Evolutionary conservation across 805 yeast species (phyloP).

Genomic region (Ogataea philodendri): DNA sequence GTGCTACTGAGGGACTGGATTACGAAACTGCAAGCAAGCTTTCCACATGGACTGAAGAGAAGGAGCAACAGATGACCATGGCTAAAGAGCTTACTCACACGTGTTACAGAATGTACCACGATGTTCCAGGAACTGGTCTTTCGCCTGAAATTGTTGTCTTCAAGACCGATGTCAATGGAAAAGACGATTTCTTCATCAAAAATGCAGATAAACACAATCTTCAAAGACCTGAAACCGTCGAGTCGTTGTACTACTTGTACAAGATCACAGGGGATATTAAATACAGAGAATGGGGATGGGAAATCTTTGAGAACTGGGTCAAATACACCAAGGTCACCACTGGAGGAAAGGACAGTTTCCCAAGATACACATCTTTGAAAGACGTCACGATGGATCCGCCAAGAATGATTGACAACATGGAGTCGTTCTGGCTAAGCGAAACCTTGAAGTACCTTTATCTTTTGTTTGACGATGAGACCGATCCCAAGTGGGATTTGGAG

Average conservation of each 20-base stretch:
- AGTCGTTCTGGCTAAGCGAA: slow-evolving; percentile 92
- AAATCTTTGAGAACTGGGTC: slow-evolving; percentile 70
- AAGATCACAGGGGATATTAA: slow-evolving; percentile 76
- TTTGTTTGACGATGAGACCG: slow-evolving; percentile 65
- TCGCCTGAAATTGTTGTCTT: slow-evolving; percentile 89
- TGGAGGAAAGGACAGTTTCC: slow-evolving; percentile 45
- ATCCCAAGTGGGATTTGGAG: slow-evolving; percentile 60
- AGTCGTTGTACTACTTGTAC: slow-evolving; percentile 76
- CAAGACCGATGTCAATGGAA: slow-evolving; percentile 49
- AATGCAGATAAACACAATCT: slow-evolving; percentile 76
- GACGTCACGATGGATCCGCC: slow-evolving; percentile 64
- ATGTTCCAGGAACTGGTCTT: slow-evolving; percentile 67
- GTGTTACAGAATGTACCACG: slow-evolving; percentile 82
- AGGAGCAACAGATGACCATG: slow-evolving; percentile 61
- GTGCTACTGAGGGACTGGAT: slow-evolving; percentile 78
- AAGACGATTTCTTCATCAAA: slow-evolving; percentile 63
- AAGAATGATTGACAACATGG: slow-evolving; percentile 67
- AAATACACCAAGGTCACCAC: slow-evolving; percentile 53
- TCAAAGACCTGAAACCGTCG: slow-evolving; percentile 94
- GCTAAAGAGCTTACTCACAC: slow-evolving; percentile 76
- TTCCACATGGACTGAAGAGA: slow-evolving; percentile 54
- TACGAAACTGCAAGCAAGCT: slow-evolving; percentile 52
- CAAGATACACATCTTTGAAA: slow-evolving; percentile 56
- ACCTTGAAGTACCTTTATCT: slow-evolving; percentile 83
- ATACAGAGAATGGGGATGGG: slow-evolving; percentile 88